These are phyloP conservation scores for Teratosphaeria destructans DNA, from an alignment of 2,329 filamentous ascomycete species.

Conservation along the genomic window DNA sequence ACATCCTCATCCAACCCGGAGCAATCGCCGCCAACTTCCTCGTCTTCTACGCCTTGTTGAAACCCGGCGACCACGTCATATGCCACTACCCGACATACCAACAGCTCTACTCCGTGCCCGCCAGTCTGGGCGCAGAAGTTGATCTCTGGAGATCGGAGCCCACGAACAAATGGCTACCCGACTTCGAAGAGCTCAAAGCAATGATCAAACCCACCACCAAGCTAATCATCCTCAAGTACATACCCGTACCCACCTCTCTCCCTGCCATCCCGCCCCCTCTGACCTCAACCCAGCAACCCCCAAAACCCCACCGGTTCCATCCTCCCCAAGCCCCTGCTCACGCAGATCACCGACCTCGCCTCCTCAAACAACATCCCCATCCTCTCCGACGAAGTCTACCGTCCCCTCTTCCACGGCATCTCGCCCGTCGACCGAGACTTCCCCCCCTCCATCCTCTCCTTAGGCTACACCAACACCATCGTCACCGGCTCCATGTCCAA, in stretches of 20 bases:
- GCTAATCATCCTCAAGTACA: conserved; percentile 53
- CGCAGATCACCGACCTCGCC: conserved; percentile 54
- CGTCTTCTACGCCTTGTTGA: conserved; percentile 61
- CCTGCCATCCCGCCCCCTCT: background rate
- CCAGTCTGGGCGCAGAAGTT: conserved; percentile 65
- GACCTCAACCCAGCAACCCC: conserved; percentile 48
- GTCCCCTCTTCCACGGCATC: conserved; percentile 67
- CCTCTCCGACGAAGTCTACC: conserved; percentile 72
- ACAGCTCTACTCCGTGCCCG: conserved; percentile 67
- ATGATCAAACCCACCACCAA: conserved; percentile 62
- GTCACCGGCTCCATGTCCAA: conserved; percentile 77
- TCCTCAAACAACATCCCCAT: conserved; percentile 53
- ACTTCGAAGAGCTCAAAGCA: conserved; percentile 53
- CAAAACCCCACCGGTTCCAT: conserved; percentile 73
- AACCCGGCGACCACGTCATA: conserved; percentile 69
- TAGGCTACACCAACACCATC: conserved; percentile 62
- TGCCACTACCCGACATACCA: conserved; percentile 84
- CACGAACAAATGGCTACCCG: conserved; percentile 55
- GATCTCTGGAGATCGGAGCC: conserved; percentile 62
- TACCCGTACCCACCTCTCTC: background rate
- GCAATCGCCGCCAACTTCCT: conserved; percentile 80
- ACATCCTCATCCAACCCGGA: conserved; percentile 66
- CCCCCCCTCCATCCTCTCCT: conserved; percentile 58
- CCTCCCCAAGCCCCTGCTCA: conserved; percentile 51
- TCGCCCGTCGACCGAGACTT: conserved; percentile 43